Evolutionary conservation across 805 yeast species (phyloP), one percentile per base, ranked within the genome.

Genomic region (Zygoascus flipseniorum): DNA sequence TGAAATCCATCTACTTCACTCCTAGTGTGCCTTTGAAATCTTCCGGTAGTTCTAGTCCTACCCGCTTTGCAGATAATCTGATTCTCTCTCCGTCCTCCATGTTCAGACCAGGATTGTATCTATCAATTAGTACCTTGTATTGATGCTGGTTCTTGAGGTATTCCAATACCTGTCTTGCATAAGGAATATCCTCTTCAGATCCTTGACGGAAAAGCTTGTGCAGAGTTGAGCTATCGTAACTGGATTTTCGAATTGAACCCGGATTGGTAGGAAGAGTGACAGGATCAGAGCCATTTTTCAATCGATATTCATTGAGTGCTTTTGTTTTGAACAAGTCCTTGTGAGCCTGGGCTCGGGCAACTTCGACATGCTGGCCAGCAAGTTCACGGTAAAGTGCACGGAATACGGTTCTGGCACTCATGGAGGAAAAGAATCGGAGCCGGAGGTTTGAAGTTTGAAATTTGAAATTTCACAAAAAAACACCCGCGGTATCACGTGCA

Each of bases 41-140:
- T 37, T 44, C 73, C 8, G 89, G 89, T 13, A 84, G 71, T 51
- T 81, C 80, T 51, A 92, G 76, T 0, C 99, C 99, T n/a, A 92
- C 99, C 58, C 83, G 78, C 53, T 83, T 77, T 6, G 98, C 99
- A 1, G 96, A 85, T 65, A 78, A 79, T 61, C 82, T 75, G 28
- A 92, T 83, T 53, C 84, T 82, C 56, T 92, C 97, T 50, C 78
- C 78, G 63, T 86, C 95, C 26, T 82, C 77, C 81, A 85, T 79
- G 26, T 80, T 80, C 56, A 85, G 73, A 2, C 96, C 93, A 2
- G 95, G 92, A 62, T 90, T 88, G 69, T 92, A 93, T 60, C 95
- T 77, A 60, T 86, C 93, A 45, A 90, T 73, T 48, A 92, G 74
- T 58, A 83, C 90, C 56, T 80, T 81, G 69, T 89, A 92, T 11